Percentiles rank a stretch among this genome's conserved stretches.
phyloP scores from a whole-genome alignment of 1,284 basidiomycete species.

The Cystobasidium slooffiae region DNA sequence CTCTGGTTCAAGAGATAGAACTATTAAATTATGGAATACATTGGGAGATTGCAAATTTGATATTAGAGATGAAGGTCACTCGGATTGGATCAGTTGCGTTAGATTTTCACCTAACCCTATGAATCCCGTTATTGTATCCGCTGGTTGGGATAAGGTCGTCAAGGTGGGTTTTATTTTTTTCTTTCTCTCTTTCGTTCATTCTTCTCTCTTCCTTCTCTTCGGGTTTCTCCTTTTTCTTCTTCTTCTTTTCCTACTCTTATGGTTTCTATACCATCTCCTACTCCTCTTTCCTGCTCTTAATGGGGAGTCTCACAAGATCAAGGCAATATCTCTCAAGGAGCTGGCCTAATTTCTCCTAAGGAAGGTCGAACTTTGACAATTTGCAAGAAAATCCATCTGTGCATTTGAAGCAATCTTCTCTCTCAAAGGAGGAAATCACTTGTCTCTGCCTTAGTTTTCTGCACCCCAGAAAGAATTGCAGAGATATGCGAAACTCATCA shows the following conservation, averaged over 20 bases:
- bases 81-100: constrained; percentile 98
- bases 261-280: no score
- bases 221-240: background rate
- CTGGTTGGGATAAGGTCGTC: constrained; percentile 99
- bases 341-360: background rate
- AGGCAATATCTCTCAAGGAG: constrained; percentile 4
- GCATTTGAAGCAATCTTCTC: no score
- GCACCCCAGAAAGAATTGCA: no score
- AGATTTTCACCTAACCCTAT: constrained; percentile 98
- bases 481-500: no score
- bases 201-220: constrained; percentile 31
- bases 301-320: constrained; percentile 32
- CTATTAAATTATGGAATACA: constrained; percentile 99
- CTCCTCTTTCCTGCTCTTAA: no score
- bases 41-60: constrained; percentile 99
- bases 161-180: constrained; percentile 72
- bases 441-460: no score
- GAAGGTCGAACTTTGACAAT: no score
- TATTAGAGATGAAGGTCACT: constrained; percentile 98
- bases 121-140: constrained; percentile 98
- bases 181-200: constrained; percentile 25
- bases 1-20: constrained; percentile 93
- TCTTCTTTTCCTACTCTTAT: background rate
- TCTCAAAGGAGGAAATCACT: no score
- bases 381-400: no score